Base-by-base conservation (phyloP, 176 grass and related monocot genomes). In the Rhynchospora tenuis region DNA sequence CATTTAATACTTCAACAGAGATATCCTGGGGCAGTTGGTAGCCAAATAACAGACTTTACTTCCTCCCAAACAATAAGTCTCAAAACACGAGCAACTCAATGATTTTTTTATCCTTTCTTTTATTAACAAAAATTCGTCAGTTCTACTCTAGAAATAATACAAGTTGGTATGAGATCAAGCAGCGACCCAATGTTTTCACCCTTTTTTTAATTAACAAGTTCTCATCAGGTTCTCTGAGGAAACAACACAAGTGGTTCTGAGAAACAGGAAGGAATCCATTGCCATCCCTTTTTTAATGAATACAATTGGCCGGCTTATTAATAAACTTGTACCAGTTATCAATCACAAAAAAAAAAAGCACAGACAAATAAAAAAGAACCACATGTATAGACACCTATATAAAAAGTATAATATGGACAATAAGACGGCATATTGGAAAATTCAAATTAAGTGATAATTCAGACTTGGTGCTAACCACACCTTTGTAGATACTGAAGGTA, bases 1-100 rank as follows among this genome's bases (percentile, higher is more conserved):
- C 44, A 81, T 82, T 82, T 64, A 82, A 64, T 63, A 66, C 58
- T 65, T 47, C 58, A 80, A 82, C 48, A 61, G 61, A 82, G 44
- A 9, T 45, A 82, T 47, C 57, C 59, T 9, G 63, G 73, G 26
- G 12, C 31, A 79, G 71, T 86, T 86, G 73, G 61, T 86, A 58
- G 77, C 43, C 47, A 86, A 80, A 80, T 46, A 86, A 50, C n/a
- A n/a, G 60, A 80, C 61, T 86, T 80, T 80, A 20, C 47, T 19
- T 17, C 52, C 74, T 66, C 52, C 43, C 59, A 82, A 63, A 45
- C 27, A 81, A 81, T 50, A 65, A 31, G 61, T 64, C 59, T 29
- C 23, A 31, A 68, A 54, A 67, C 59, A 82, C 9, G 23, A 81
- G 83, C 71, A 85, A 59, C 10, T 10, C 59, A 56, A 52, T 19